Evolutionary conservation across 352 stramenopile genomes (phyloP), one percentile per base, ranked within the genome.

Genomic region (Phytophthora chlamydospora): DNA sequence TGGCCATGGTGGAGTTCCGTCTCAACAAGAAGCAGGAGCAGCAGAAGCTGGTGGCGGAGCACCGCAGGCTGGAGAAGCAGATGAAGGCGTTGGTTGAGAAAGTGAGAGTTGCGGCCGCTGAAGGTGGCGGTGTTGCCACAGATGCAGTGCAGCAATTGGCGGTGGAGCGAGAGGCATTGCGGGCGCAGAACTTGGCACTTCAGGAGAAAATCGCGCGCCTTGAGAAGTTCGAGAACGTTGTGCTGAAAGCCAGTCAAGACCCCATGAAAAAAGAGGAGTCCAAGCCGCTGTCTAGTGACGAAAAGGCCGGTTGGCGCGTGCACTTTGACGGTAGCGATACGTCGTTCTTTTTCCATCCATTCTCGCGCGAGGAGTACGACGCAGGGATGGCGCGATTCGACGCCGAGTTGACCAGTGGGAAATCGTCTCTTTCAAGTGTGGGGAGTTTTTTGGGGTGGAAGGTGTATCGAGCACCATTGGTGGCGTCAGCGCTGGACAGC

Each of bases 1-100:
- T 63, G 42, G 59, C 58, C 50, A 79, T 79, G 71, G 58, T 79
- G 19, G 54, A 66, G 17, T 76, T 79, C 55, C 71, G 71, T 1
- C 58, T 54, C 27, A 74, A 72, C 62, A 79, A 76, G 67, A 79
- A 79, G 44, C 40, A 62, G 43, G 39, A 74, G 42, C 49, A 62
- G 43, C 56, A 62, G 34, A 59, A 68, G 34, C 42, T 79, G 42
- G 33, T 56, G 36, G 50, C 33, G 3, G 62, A 75, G 64, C 71
- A 76, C 48, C 54, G 41, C 1, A 32, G 55, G 42, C 67, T 79
- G 8, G 63, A 79, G 51, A 29, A 41, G 7, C 44, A 71, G 40
- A 66, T 76, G 48, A 57, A 74, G 58, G 33, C 49, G 34, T 38
- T 79, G 9, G 33, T 55, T n/a, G 60, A 45, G 24, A 33, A 42